phyloP scores from a whole-genome alignment of 345 rosid genomes.

The Ceriops tagal region DNA sequence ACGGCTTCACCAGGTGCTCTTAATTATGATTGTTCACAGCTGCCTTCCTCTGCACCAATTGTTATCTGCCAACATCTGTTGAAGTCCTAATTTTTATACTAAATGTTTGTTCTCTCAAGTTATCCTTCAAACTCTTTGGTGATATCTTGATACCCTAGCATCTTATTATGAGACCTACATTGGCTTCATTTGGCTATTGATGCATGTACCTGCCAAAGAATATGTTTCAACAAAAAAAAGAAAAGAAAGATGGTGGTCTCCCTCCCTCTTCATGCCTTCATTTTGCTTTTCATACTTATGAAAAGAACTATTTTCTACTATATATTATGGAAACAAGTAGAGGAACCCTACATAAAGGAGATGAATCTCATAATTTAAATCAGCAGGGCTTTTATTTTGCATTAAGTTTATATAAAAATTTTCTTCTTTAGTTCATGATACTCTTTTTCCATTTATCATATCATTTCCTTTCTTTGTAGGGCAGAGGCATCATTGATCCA shows the following conservation, averaged over 20 bases:
- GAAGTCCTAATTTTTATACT: not conserved
- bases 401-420: no score
- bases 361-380: no score
- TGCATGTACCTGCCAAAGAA: not conserved
- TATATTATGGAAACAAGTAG: no score
- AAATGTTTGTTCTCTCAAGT: not conserved
- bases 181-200: not conserved
- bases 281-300: no score
- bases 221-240: no score
- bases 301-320: no score
- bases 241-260: no score
- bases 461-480: slow-evolving; percentile 47
- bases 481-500: slow-evolving; percentile 74
- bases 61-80: slow-evolving; percentile 7
- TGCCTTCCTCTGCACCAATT: slow-evolving; percentile 7
- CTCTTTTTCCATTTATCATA: slow-evolving; percentile 13
- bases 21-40: slow-evolving; percentile 12
- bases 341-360: no score
- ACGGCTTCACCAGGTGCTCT: slow-evolving; percentile 76
- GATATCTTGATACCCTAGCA: no score
- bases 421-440: not conserved
- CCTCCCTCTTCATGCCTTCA: no score
- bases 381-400: no score
- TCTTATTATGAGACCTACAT: not conserved
- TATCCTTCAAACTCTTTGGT: not conserved